phyloP scores from a whole-genome alignment of 306 rosid genomes.

The Castanopsis chinensis region DNA sequence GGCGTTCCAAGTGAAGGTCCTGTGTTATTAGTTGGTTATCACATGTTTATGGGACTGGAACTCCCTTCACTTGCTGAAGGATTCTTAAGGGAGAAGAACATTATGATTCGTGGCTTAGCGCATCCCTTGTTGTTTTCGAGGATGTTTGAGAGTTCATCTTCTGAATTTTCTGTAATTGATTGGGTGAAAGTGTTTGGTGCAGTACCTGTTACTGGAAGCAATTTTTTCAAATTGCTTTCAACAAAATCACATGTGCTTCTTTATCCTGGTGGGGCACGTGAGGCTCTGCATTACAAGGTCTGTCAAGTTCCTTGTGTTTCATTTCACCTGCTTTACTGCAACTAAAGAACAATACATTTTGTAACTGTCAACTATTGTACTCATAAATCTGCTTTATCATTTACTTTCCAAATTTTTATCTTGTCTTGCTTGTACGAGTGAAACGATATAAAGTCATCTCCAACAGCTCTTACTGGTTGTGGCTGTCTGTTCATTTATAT shows the following conservation, averaged over 20 bases:
- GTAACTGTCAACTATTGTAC: not conserved
- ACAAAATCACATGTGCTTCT: slow-evolving; percentile 77
- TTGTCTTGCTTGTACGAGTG: not conserved
- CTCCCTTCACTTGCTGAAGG: slow-evolving; percentile 42
- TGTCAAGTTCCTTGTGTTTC: slow-evolving; percentile 19
- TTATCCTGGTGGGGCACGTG: slow-evolving; percentile 96
- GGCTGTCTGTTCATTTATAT: not conserved
- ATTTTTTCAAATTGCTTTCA: slow-evolving; percentile 63
- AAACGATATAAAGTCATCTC: not conserved
- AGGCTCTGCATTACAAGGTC: slow-evolving; percentile 92
- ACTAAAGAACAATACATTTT: not conserved
- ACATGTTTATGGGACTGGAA: slow-evolving; percentile 77
- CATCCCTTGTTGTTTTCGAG: slow-evolving; percentile 60
- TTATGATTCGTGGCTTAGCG: slow-evolving; percentile 68
- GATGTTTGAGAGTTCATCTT: not conserved
- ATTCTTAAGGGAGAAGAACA: slow-evolving; percentile 65
- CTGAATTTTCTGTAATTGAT: slow-evolving; percentile 51
- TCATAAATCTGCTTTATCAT: not conserved
- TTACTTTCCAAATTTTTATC: not conserved
- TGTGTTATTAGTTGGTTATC: slow-evolving; percentile 79
- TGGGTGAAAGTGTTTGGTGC: slow-evolving; percentile 72
- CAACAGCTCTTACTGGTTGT: not conserved
- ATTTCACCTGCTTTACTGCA: not conserved
- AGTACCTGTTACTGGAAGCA: slow-evolving; percentile 69
- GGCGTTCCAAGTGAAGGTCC: slow-evolving; percentile 96